A percentile compares a stretch with the other conserved stretches of the same genome.
Evolutionary conservation across 805 yeast species (phyloP).

Genomic region (Candida easanensis): DNA sequence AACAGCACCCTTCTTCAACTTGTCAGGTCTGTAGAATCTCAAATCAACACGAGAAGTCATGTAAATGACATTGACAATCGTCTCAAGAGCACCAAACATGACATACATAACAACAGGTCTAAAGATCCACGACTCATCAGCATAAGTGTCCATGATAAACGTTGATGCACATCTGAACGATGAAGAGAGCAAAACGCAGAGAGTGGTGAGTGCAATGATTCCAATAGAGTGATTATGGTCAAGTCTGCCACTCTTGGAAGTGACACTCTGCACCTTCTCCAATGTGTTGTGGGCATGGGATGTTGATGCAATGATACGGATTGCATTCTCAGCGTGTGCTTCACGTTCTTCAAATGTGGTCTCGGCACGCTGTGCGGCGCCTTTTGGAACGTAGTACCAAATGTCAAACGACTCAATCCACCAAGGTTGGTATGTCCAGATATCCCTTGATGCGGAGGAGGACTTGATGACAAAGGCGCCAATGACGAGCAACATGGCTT

Average conservation of each 20-base stretch:
- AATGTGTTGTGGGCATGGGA: slow-evolving; percentile 35
- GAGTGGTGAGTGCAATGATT: slow-evolving; percentile 41
- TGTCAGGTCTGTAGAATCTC: slow-evolving; percentile 78
- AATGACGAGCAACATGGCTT: slow-evolving; percentile 47
- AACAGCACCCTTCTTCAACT: slow-evolving; percentile 31
- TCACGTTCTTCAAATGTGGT: slow-evolving; percentile 44
- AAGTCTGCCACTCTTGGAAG: slow-evolving; percentile 34
- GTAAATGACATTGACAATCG: slow-evolving; percentile 52
- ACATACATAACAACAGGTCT: slow-evolving; percentile 61
- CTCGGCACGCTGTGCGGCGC: slow-evolving; percentile 49
- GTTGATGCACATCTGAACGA: slow-evolving; percentile 47
- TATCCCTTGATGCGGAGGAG: slow-evolving; percentile 44
- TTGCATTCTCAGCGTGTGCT: slow-evolving; percentile 26
- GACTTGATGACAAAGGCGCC: slow-evolving; percentile 56
- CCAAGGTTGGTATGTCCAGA: slow-evolving; percentile 68
- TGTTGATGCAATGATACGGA: slow-evolving; percentile 52
- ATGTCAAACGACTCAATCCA: slow-evolving; percentile 69
- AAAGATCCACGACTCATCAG: slow-evolving; percentile 41
- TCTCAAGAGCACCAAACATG: slow-evolving; percentile 67
- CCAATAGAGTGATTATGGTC: slow-evolving; percentile 51
- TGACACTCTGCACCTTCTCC: slow-evolving; percentile 26
- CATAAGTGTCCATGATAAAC: slow-evolving; percentile 32
- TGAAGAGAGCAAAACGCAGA: slow-evolving; percentile 49
- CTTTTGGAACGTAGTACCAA: slow-evolving; percentile 54
- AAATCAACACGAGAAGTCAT: slow-evolving; percentile 67